Evolutionary conservation across 1,284 basidiomycete genomes (phyloP).

Genomic region (Limonomyces culmigenus): DNA sequence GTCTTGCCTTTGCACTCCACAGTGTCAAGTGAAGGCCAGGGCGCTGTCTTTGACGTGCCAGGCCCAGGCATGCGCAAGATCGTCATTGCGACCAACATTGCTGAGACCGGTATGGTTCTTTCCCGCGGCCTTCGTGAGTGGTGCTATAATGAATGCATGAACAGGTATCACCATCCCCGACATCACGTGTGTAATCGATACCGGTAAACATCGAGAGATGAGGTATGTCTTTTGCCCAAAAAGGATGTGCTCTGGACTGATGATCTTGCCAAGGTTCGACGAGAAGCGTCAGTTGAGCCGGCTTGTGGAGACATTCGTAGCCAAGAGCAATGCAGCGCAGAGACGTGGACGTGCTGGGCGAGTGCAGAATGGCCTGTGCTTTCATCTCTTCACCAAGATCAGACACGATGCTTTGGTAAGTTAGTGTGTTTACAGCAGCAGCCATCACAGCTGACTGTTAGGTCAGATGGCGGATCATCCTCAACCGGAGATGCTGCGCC

Average conservation of each 20-base stretch:
- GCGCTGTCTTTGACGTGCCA: conserved; percentile 80
- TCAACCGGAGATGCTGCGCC: conserved; percentile 88
- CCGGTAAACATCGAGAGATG: conserved; percentile 90
- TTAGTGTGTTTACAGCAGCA: neutral
- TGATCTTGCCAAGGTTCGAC: conserved; percentile 63
- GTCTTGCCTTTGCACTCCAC: conserved; percentile 91
- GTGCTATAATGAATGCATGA: neutral
- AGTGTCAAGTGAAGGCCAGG: conserved; percentile 81
- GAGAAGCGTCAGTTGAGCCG: conserved; percentile 95
- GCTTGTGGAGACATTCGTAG: conserved; percentile 85
- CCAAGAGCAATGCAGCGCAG: conserved; percentile 88
- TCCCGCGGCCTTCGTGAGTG: conserved; percentile 96
- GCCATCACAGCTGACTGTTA: neutral
- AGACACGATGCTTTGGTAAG: neutral
- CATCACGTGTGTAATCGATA: conserved; percentile 94
- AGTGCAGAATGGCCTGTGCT: conserved; percentile 76
- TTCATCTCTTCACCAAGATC: conserved; percentile 1
- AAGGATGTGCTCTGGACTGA: too few relatives aligned
- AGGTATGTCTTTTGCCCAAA: conserved; percentile 40
- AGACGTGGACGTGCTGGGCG: conserved; percentile 85
- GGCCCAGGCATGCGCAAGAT: conserved; percentile 75
- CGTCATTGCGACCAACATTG: conserved; percentile 61
- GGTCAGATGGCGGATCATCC: conserved; percentile 82
- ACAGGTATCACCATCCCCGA: conserved; percentile 92
- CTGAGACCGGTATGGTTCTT: conserved; percentile 89